Evolutionary conservation across 2,329 filamentous ascomycete genomes (phyloP).

Genomic region (Pyrenophora seminiperda): DNA sequence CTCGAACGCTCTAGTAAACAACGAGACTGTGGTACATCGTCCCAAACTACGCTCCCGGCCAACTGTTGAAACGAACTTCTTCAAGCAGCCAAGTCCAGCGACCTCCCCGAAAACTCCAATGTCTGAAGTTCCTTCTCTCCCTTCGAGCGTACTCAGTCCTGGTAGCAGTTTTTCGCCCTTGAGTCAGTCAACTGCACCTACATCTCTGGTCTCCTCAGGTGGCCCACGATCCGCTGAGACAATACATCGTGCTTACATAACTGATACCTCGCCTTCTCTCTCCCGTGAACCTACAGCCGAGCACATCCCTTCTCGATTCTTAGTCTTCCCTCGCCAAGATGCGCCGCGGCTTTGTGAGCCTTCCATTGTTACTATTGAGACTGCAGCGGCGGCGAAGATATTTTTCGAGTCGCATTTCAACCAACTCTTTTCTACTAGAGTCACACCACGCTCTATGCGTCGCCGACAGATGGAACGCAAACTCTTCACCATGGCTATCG

Average conservation of each 20-base stretch:
- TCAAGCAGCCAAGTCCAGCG: conserved; percentile 10
- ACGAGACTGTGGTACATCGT: conserved; percentile 41
- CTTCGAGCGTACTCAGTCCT: conserved; percentile 34
- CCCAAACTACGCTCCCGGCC: conserved; percentile 38
- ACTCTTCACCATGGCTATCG: conserved; percentile 63
- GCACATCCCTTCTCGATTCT: conserved; percentile 28
- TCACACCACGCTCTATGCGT: conserved; percentile 65
- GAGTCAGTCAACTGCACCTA: conserved; percentile 44
- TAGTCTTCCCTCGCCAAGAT: conserved; percentile 44
- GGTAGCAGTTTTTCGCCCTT: conserved; percentile 33
- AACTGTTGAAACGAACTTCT: conserved; percentile 24
- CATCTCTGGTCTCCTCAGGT: conserved; percentile 42
- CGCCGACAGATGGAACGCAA: conserved; percentile 66
- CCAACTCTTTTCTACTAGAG: conserved; percentile 61
- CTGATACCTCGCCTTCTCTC: conserved; percentile 23
- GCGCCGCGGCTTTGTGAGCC: conserved; percentile 39
- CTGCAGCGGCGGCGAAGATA: conserved; percentile 78
- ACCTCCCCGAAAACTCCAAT: conserved; percentile 13
- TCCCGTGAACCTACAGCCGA: conserved; percentile 20
- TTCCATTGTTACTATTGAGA: conserved; percentile 71
- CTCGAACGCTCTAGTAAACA: conserved; percentile 34
- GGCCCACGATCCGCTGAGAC: conserved; percentile 39
- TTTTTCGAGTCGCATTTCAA: conserved; percentile 87
- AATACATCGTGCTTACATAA: conserved; percentile 25
- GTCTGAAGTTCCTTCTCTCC: conserved; percentile 28